Percentiles rank a stretch among this genome's conserved stretches.
Evolutionary conservation across 305 asterid genomes (phyloP).

Genomic region (Fraxinus floribunda): DNA sequence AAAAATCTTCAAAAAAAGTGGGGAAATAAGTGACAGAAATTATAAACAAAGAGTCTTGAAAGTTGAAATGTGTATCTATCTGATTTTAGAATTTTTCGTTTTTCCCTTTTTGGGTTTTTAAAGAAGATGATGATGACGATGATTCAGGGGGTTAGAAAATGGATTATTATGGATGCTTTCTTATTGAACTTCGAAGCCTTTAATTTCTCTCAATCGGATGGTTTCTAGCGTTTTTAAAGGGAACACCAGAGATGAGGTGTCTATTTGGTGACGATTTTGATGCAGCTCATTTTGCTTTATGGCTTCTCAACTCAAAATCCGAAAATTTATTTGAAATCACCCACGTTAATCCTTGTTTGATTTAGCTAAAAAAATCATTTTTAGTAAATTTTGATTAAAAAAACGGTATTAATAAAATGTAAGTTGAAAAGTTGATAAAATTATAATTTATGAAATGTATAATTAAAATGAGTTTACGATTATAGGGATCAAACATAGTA

Average conservation of each 20-base stretch:
- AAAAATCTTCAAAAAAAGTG: constrained; percentile 17
- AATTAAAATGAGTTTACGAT: no score
- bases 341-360: neutral
- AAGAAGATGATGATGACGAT: constrained; percentile 13
- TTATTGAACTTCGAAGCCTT: constrained; percentile 11
- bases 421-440: neutral
- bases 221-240: neutral
- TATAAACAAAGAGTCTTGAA: constrained; percentile 25
- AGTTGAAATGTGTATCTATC: constrained; percentile 32
- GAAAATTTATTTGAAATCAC: neutral
- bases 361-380: no score
- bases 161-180: constrained; percentile 29
- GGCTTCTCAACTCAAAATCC: neutral
- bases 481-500: neutral
- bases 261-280: neutral
- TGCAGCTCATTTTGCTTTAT: neutral
- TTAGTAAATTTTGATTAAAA: no score
- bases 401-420: no score
- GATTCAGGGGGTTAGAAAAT: constrained; percentile 26
- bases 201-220: neutral
- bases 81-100: constrained; percentile 23
- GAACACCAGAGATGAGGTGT: neutral
- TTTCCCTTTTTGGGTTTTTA: neutral
- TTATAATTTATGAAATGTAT: no score
- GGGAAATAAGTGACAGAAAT: neutral